These are phyloP conservation scores for Pythium oligandrum DNA, from an alignment of 352 stramenopile species.

Conservation along the genomic window DNA sequence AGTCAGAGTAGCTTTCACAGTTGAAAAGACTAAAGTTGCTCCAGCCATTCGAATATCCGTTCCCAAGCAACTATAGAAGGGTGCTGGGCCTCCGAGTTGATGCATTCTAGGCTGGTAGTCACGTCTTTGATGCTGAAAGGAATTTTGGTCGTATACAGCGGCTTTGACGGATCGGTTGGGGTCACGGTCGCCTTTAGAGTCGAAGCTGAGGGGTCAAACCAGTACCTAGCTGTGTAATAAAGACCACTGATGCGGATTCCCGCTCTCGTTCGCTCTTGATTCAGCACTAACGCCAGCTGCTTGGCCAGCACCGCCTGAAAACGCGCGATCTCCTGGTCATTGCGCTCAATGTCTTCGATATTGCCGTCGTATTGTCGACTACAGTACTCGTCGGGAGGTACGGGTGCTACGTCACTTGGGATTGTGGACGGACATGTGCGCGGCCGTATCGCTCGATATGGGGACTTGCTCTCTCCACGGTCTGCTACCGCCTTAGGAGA, in stretches of 20 bases:
- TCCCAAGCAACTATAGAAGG: background rate
- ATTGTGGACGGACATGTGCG: constrained; percentile 53
- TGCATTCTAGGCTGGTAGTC: too few relatives aligned
- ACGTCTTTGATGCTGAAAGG: too few relatives aligned
- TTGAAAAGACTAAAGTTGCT: background rate
- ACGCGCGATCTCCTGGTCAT: constrained; percentile 8
- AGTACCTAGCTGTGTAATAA: constrained; percentile 5
- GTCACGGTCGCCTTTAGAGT: too few relatives aligned
- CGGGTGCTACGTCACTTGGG: constrained; percentile 13
- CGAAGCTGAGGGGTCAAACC: background rate
- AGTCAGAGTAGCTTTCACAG: constrained; percentile 1
- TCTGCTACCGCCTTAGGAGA: constrained; percentile 8
- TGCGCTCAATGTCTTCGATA: background rate
- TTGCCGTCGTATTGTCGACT: background rate
- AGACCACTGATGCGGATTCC: constrained; percentile 1
- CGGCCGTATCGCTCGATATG: constrained; percentile 9
- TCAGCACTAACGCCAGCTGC: constrained; percentile 15
- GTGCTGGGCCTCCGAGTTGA: too few relatives aligned
- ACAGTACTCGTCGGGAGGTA: too few relatives aligned
- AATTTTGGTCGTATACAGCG: too few relatives aligned
- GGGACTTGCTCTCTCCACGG: background rate
- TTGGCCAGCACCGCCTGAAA: constrained; percentile 14
- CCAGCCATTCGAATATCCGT: constrained; percentile 4
- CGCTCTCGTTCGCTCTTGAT: constrained; percentile 1
- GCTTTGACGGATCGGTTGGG: too few relatives aligned